These are phyloP conservation scores for Inonotus obliquus DNA, from an alignment of 1,284 basidiomycete genomes.

Conservation along the genomic window DNA sequence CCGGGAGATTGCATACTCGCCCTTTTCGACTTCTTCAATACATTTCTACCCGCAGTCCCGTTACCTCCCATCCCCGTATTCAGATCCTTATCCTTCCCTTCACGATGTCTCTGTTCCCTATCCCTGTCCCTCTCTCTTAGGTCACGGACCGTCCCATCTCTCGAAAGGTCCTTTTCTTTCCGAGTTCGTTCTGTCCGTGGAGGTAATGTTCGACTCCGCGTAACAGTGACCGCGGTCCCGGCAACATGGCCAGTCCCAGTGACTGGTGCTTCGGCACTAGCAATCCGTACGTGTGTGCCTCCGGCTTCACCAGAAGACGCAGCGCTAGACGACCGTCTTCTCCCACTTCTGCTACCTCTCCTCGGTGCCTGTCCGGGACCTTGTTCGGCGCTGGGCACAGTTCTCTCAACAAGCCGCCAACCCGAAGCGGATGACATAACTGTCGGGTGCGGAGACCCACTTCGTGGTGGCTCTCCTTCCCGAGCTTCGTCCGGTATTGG, in stretches of 20 bases:
- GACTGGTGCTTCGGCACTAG: background rate
- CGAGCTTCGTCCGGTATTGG: constrained; percentile 5
- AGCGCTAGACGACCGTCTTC: constrained; percentile 1
- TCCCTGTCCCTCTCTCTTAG: background rate
- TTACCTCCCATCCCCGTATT: background rate
- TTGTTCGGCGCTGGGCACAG: constrained; percentile 22
- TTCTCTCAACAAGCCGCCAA: constrained; percentile 45
- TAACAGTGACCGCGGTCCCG: constrained; percentile 36
- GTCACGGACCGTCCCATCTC: constrained; percentile 4
- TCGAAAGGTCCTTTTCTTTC: constrained; percentile 12
- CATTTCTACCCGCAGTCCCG: constrained; percentile 2
- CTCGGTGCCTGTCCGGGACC: background rate
- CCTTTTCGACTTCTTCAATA: constrained; percentile 18
- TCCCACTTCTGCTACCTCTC: background rate
- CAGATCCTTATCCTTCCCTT: background rate
- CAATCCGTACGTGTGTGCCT: constrained; percentile 8
- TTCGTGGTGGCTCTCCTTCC: background rate
- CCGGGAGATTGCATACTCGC: constrained; percentile 16
- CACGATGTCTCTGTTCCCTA: background rate
- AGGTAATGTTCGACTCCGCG: constrained; percentile 59
- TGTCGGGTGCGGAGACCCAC: constrained; percentile 11
- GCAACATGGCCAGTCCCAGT: background rate
- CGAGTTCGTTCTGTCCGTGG: constrained; percentile 27
- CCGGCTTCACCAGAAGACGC: background rate
- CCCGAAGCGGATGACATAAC: constrained; percentile 22